Base-by-base conservation (phyloP, 108 stramenopile species). In the Cyclostephanos invisitatus region DNA sequence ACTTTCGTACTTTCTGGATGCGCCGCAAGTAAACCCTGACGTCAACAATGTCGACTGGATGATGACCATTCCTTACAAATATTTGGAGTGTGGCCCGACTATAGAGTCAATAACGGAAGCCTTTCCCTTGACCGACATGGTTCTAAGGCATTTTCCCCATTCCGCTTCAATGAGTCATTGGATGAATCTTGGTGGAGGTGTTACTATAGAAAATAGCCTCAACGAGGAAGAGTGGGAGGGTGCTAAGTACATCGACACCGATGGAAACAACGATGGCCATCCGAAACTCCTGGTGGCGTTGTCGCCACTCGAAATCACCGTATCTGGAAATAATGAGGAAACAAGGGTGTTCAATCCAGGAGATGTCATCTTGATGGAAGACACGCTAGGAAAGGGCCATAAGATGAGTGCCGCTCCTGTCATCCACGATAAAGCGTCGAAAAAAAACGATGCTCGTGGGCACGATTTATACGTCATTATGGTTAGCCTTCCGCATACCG, bases 31-130 rank as follows among this genome's bases (percentile, higher is more conserved):
- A 44, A 48, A 72, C 20, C 37, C 76, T 3, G 53, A 65, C 6
- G 40, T 27, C 20, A 32, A 36, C 22, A 49, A 56, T 48, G 68
- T 15, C 14, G 56, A 63, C 29, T 70, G 54, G 72, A 63, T 68
- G 71, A 68, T 72, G 66, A 68, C 61, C n/a, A 68, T 79, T 48
- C 78, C 78, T 20, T 79, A 79, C 61, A 56, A 61, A 2, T 79
- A 54, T 49, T 46, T 79, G 20, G 71, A 72, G 17, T 79, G 78
- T 46, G 78, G 78, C 7, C 75, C 70, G 12, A 73, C 72, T 17
- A 73, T 82, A 25, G 79, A 77, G 38, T 82, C 81, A 11, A 82
- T 71, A 11, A 68, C 81, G 18, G 81, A 82, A n/a, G 70, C 76
- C 3, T 78, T 78, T 18, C 36, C 63, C 9, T 28, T 77, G 17